Base-by-base conservation (phyloP, 2,329 filamentous ascomycete species). In the Epichloe elymi region DNA sequence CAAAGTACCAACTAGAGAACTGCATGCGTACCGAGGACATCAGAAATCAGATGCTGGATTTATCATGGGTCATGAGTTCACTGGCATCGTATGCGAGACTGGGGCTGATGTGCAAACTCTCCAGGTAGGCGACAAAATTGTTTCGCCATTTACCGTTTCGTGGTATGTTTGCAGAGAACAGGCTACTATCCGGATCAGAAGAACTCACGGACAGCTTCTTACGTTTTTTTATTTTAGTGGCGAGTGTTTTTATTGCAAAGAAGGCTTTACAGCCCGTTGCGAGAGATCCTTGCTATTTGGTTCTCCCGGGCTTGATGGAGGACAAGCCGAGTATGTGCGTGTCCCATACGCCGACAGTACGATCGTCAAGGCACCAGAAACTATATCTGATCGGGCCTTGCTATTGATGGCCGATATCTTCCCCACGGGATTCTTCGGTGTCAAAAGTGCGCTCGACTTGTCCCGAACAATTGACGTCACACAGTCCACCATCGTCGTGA, bases 351-450 rank as follows among this genome's bases (percentile, higher is more conserved):
- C 89, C 11, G 88, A 95, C 61, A 80, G 81, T 37, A 94, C 88
- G 1, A 79, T 84, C n/a, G 76, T 89, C 61, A 84, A 83, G 60
- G 83, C 88, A 0, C 67, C 78, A 2, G 79, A 76, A 8, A 60
- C 57, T n/a, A 84, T 94, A 52, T 79, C 83, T 19, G 83, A 91
- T 58, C 78, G 85, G 56, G 81, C 81, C 37, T 74, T 94, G 46
- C 81, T 94, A 6, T 75, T 95, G 26, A 95, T 95, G 89, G 88
- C 87, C 15, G 89, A 95, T 63, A 94, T 95, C 60, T 95, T 93
- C 67, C 89, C 89, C 1, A 88, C 83, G 0, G 86, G 90, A 7
- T 95, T 81, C 69, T 95, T 90, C 59, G 89, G 87, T 6, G 86
- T 86, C 4, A 75, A 77, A 52, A 93, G 88, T 61, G 90, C 82